Conservation (phyloP, 129 eudicot genomes). For the Scalesia atractyloides region DNA sequence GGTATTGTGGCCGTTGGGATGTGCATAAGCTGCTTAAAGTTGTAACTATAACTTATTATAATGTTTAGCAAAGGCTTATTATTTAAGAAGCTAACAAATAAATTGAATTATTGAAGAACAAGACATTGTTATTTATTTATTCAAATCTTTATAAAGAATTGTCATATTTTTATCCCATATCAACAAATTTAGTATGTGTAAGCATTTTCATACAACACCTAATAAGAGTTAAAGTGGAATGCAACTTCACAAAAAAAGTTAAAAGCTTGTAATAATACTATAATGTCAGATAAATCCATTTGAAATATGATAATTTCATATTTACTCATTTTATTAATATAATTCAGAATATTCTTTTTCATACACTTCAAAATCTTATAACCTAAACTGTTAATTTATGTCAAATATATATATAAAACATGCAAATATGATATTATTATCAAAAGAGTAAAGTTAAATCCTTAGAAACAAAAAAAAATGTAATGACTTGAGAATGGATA, state of each 20-base stretch:
- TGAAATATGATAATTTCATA: neutral
- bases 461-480: neutral
- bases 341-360: neutral
- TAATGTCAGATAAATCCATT: neutral
- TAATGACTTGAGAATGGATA: neutral
- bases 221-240: neutral
- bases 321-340: neutral
- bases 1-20: too few species aligned
- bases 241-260: too few species aligned
- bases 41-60: neutral
- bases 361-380: neutral
- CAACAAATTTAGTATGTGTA: neutral
- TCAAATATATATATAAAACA: too few species aligned
- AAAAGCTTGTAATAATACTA: neutral
- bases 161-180: neutral
- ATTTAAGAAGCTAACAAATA: neutral
- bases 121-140: neutral
- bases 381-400: neutral
- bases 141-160: neutral
- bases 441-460: too few species aligned
- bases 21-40: neutral
- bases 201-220: constrained; percentile 1
- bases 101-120: too few species aligned
- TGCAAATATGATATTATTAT: too few species aligned
- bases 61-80: neutral